These are phyloP conservation scores for Withania somnifera DNA, from an alignment of 305 asterid species.

Conservation along the genomic window DNA sequence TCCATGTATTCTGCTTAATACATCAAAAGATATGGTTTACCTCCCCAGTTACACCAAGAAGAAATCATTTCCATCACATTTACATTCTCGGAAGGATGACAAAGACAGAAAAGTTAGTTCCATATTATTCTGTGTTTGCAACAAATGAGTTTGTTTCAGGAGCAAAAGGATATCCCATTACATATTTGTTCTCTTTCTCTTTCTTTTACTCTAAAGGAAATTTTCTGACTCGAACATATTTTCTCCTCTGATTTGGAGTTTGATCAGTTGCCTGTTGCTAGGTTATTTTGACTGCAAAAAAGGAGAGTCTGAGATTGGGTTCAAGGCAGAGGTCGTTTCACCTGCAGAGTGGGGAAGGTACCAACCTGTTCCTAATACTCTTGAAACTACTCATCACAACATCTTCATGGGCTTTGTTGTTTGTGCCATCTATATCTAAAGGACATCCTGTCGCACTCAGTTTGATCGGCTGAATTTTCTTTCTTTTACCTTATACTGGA, in stretches of 20 bases:
- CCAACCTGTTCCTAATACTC: slow-evolving; percentile 7
- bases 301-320: slow-evolving; percentile 85
- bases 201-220: not conserved
- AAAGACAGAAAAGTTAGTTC: not conserved
- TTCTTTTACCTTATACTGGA: not conserved
- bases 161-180: not conserved
- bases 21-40: not conserved
- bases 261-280: slow-evolving; percentile 12
- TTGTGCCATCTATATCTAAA: not conserved
- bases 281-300: slow-evolving; percentile 89
- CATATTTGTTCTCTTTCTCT: not conserved
- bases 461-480: not conserved
- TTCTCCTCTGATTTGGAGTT: not conserved
- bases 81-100: not conserved
- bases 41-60: not conserved
- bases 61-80: not conserved
- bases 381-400: not conserved
- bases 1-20: not conserved
- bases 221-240: not conserved
- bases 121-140: not conserved
- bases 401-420: not conserved
- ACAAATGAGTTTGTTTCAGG: not conserved
- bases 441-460: not conserved
- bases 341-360: slow-evolving; percentile 93
- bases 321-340: slow-evolving; percentile 80